Base-by-base conservation (phyloP, 352 stramenopile species). In the Pythium dissimile region DNA sequence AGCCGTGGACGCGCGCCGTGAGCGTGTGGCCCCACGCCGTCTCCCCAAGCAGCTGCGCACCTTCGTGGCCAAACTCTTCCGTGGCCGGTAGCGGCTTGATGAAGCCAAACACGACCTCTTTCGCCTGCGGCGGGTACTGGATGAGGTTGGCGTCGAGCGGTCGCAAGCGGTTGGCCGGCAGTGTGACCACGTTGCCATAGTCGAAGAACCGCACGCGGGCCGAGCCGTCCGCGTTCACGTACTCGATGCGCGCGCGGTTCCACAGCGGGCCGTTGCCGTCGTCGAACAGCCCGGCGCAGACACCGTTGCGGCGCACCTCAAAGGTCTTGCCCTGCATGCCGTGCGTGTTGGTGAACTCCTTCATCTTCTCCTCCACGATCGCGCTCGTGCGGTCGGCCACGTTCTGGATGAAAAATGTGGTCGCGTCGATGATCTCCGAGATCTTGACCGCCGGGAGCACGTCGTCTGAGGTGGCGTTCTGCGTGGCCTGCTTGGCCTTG, bases 231-330 rank as follows among this genome's bases (percentile, higher is more conserved):
- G 71, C 49, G 54, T 88, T 60, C 37, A 92, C 69, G 46, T 80
- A 80, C 59, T 94, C 84, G 35, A 99, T 75, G 52, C 96, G 95
- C 13, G 85, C 95, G 54, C 96, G 89, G 79, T 98, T 98, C 95
- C 95, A 99, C 27, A 88, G 66, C 18, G 86, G 89, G 6, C 92
- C 91, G 37, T 76, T 88, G 45, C 93, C 94, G 64, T 99, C 96
- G 59, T 98, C 89, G 62, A 98, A 99, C 3, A 98, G 76, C n/a
- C 93, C 94, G 44, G 94, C 94, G 50, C 95, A 94, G 32, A 97
- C 72, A 26, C 85, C 89, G 39, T 96, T 95, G 39, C 84, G 78
- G 31, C 94, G 94, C 23, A 96, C 68, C 53, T 98, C 91, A 60
- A 97, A 97, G 3, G 92, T 47, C 64, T 95, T 97, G 30, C 84